These are phyloP conservation scores for Rhodosporidiobolus sp. DNA, from an alignment of 768 basidiomycete genomes.

Conservation along the genomic window DNA sequence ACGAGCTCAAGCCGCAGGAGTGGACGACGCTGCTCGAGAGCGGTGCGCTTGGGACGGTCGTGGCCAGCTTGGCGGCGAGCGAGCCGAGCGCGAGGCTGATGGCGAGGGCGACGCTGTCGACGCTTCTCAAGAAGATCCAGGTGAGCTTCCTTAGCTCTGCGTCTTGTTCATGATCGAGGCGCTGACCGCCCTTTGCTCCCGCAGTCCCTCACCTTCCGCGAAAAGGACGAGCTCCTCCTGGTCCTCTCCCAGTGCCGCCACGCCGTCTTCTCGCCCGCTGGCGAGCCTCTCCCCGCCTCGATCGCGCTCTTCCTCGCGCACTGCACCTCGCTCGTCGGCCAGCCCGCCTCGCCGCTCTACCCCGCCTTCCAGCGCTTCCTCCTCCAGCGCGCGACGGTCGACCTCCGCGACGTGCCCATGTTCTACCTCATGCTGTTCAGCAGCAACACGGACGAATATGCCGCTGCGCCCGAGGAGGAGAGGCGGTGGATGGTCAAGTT, in stretches of 20 bases:
- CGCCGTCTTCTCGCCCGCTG: slow-evolving; percentile 24
- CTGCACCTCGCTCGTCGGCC: slow-evolving; percentile 74
- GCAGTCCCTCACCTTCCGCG: slow-evolving; percentile 30
- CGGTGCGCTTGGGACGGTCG: slow-evolving; percentile 69
- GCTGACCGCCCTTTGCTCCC: neutral
- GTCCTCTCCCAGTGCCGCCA: slow-evolving; percentile 39
- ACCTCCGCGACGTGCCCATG: slow-evolving; percentile 81
- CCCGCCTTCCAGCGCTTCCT: slow-evolving; percentile 82
- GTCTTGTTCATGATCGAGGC: neutral
- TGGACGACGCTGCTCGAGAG: slow-evolving; percentile 86
- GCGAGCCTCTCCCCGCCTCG: slow-evolving; percentile 65
- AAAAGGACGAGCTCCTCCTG: slow-evolving; percentile 42
- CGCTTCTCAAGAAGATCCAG: slow-evolving; percentile 62
- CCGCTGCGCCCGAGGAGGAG: slow-evolving; percentile 28
- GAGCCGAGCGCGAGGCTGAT: slow-evolving; percentile 58
- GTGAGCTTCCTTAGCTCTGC: slow-evolving; percentile 53
- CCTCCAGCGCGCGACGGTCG: slow-evolving; percentile 79
- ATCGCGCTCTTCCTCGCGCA: slow-evolving; percentile 79
- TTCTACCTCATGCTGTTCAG: slow-evolving; percentile 77
- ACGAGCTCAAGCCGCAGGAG: slow-evolving; percentile 56
- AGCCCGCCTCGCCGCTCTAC: slow-evolving; percentile 83
- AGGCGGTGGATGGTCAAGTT: slow-evolving; percentile 39
- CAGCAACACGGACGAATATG: slow-evolving; percentile 36
- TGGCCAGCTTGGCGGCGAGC: slow-evolving; percentile 69
- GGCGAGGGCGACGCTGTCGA: slow-evolving; percentile 62